Evolutionary conservation across 2,329 filamentous ascomycete genomes (phyloP), one percentile per base, ranked within the genome.

Genomic region (Colletotrichum zoysiae): DNA sequence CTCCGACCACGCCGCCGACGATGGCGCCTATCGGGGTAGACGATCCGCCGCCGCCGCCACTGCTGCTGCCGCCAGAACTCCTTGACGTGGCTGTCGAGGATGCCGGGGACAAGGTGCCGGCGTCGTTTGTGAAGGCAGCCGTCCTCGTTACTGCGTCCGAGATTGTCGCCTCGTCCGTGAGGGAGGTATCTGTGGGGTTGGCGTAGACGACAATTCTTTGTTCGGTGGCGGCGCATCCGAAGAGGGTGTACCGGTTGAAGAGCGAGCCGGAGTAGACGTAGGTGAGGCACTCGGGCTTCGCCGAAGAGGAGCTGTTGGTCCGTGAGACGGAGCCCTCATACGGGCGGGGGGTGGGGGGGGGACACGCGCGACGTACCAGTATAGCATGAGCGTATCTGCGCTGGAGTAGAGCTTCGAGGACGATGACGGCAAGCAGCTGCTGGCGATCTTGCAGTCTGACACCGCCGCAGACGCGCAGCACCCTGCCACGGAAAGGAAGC

Each of bases 1-100:
- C 81, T n/a, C 81, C 82, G 3, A 83, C 79, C 12, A 81, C 80
- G 55, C 80, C 81, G 38, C 82, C 82, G 2, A 82, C 81, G 50
- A 83, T 83, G 67, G 80, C 76, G 7, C 81, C 82, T 20, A 80
- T 73, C 3, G 78, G 79, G 1, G 76, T 77, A 12, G 70, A 65
- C 23, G 66, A 70, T 11, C 75, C 74, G 60, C 81, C 81, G 26
- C 81, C 81, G 3, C 82, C 79, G 8, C 80, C 33, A 26, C 80
- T 20, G 51, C 51, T 14, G 26, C 50, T 7, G 5, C 80, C 42
- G 46, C 79, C 80, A n/a, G 81, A 80, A 2, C 80, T 79, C 50
- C 82, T 81, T 64, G 79, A 75, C 5, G 80, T 80, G 30, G 79
- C 71, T 18, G 56, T 53, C 11, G 67, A n/a, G 7, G 70, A 51